phyloP scores from a whole-genome alignment of 805 yeast genomes.

The Nakazawaea peltata region DNA sequence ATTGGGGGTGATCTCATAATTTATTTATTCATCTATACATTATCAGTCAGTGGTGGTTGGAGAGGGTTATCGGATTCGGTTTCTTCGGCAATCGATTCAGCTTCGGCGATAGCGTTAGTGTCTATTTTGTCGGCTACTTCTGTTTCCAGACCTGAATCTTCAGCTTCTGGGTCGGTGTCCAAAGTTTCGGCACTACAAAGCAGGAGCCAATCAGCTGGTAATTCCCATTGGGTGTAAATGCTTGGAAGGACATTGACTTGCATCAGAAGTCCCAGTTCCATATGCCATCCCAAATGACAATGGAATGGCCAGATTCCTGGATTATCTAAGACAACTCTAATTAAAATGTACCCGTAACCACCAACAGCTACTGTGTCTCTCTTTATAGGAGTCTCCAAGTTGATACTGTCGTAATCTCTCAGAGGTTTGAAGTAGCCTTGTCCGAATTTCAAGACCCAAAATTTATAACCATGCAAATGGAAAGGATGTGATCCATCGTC shows the following conservation, averaged over 20 bases:
- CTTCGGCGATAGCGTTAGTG: too few species aligned
- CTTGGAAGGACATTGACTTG: slow-evolving; percentile 11
- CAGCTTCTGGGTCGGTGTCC: too few species aligned
- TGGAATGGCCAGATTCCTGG: slow-evolving; percentile 96
- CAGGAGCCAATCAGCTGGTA: slow-evolving; percentile 3
- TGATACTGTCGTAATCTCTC: slow-evolving; percentile 45
- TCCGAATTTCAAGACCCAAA: slow-evolving; percentile 17
- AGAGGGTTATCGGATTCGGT: too few species aligned
- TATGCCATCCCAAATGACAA: slow-evolving; percentile 84
- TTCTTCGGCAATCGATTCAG: too few species aligned
- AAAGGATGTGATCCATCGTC: slow-evolving; percentile 79
- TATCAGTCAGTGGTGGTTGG: too few species aligned
- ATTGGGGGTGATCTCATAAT: too few species aligned
- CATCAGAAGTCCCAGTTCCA: slow-evolving; percentile 22
- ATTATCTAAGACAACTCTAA: slow-evolving; percentile 72
- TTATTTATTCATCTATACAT: too few species aligned
- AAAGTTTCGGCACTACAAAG: too few species aligned
- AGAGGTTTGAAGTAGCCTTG: slow-evolving; percentile 50
- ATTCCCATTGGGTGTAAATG: slow-evolving; percentile 4
- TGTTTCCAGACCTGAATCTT: too few species aligned
- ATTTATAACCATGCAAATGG: slow-evolving; percentile 70
- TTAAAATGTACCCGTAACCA: slow-evolving; percentile 61
- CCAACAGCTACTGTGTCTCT: slow-evolving; percentile 70
- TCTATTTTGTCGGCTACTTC: too few species aligned
- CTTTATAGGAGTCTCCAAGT: slow-evolving; percentile 32